Base-by-base conservation (phyloP, 2,329 filamentous ascomycete genomes). In the Penicillium sp. region DNA sequence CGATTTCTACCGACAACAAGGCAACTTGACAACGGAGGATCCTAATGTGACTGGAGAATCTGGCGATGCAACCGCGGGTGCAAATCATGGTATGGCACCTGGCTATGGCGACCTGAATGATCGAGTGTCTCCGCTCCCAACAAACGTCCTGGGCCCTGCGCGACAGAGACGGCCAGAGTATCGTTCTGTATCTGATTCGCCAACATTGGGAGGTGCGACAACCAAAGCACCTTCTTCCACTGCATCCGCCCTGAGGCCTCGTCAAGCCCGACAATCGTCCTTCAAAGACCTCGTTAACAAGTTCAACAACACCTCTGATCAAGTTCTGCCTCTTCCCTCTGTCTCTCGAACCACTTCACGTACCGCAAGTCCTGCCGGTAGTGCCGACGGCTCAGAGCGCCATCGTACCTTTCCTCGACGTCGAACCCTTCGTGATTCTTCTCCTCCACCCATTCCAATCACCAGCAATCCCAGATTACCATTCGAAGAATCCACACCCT, bases 281-380 rank as follows among this genome's bases (percentile, higher is more conserved):
- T 89, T 94, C 63, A 91, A 88, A 74, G 90, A 94, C 68, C 79
- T 94, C 58, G 87, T 90, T 66, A 90, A 87, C 72, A 87, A 84
- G 51, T 94, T 93, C 75, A 89, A 93, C 71, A 85, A 87, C 67
- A 85, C 81, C 62, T 77, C 67, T 29, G 77, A 79, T 58, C 72
- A 77, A 56, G 64, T 75, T 45, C 75, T 72, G 21, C 78, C 77
- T 4, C 54, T 77, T 13, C 78, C 77, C 8, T 66, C 66, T 21
- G 61, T 67, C 24, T 67, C 71, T 29, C 56, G 63, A 18, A 64
- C 71, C n/a, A 56, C 66, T 31, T 72, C 74, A 2, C 64, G 66
- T 52, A 68, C 74, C 31, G 64, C 63, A 5, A 78, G 73, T 45
- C 73, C 75, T 5, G 54, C 63, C 13, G 67, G 65, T 23, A 68